Percentiles rank a stretch among this genome's conserved stretches.
Evolutionary conservation across 208 protist species (phyloP).

Genomic region (Acanthamoeba royreba): DNA sequence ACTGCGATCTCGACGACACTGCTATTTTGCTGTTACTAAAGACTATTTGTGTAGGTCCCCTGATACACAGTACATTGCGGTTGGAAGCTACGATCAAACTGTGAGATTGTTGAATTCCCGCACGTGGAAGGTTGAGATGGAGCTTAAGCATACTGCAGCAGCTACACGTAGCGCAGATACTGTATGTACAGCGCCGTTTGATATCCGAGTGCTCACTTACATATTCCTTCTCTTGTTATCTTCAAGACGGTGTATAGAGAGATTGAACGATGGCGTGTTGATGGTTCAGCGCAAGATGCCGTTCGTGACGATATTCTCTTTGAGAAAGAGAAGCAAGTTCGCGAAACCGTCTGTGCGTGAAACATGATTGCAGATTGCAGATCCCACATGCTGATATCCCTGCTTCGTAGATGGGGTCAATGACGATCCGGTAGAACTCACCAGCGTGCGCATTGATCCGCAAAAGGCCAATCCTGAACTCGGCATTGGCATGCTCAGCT

Average conservation of each 20-base stretch:
- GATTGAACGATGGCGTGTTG: not conserved
- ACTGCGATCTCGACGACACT: too few relatives aligned
- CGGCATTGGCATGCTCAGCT: slow-evolving; percentile 15
- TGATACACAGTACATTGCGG: slow-evolving; percentile 27
- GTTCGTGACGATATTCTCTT: not conserved
- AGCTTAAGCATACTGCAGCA: not conserved
- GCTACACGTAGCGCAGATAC: not conserved
- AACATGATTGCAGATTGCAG: too few relatives aligned
- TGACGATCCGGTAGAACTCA: not conserved
- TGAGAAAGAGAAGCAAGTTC: not conserved
- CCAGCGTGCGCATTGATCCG: not conserved
- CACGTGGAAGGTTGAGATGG: slow-evolving; percentile 21
- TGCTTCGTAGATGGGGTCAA: not conserved
- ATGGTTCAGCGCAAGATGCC: not conserved
- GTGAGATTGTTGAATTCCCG: not conserved
- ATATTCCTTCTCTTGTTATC: too few relatives aligned
- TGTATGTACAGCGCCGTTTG: too few relatives aligned
- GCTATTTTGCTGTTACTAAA: too few relatives aligned
- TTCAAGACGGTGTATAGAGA: not conserved
- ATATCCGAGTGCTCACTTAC: too few relatives aligned
- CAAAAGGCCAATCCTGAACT: not conserved
- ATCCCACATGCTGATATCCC: not conserved
- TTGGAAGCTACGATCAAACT: slow-evolving; percentile 34
- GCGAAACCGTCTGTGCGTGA: not conserved
- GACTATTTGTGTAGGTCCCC: not conserved